Conservation (phyloP, 139 green algal species). For the Chlamydomonas schloesseri region DNA sequence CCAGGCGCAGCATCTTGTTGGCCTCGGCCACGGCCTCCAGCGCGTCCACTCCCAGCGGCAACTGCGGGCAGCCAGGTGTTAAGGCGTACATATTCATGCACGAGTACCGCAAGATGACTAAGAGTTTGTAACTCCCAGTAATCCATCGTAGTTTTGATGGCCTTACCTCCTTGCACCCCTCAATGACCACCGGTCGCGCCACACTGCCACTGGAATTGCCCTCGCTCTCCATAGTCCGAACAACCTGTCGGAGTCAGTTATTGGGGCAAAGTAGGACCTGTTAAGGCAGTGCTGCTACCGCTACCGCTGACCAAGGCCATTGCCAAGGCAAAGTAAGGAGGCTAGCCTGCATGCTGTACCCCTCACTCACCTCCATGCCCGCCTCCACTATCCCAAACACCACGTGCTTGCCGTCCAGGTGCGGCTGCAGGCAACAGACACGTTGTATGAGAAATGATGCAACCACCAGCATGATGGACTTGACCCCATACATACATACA, state of each 20-base stretch:
- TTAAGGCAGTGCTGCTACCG: too few species aligned
- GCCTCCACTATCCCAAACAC: slow-evolving; percentile 53
- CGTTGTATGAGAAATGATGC: too few species aligned
- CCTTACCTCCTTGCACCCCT: slow-evolving; percentile 18
- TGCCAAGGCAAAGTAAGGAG: too few species aligned
- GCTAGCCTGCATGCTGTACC: not conserved
- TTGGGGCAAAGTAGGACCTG: not conserved
- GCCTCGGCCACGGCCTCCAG: slow-evolving; percentile 13
- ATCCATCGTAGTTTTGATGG: not conserved
- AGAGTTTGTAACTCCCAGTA: not conserved
- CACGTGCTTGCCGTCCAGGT: slow-evolving; percentile 69
- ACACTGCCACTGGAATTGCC: slow-evolving; percentile 15
- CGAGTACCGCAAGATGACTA: not conserved
- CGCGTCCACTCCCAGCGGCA: slow-evolving; percentile 12
- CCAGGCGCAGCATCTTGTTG: slow-evolving; percentile 36
- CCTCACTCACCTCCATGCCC: slow-evolving; percentile 25
- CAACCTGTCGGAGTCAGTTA: not conserved
- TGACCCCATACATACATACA: too few species aligned
- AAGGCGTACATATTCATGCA: not conserved
- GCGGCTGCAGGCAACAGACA: slow-evolving; percentile 27
- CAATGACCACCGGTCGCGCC: slow-evolving; percentile 19
- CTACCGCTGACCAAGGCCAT: too few species aligned
- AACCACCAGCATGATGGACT: too few species aligned
- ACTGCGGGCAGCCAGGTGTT: not conserved
- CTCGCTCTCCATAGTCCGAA: slow-evolving; percentile 32